phyloP scores from a whole-genome alignment of 164 flowering plant genomes.

The Umbilicus rupestris region DNA sequence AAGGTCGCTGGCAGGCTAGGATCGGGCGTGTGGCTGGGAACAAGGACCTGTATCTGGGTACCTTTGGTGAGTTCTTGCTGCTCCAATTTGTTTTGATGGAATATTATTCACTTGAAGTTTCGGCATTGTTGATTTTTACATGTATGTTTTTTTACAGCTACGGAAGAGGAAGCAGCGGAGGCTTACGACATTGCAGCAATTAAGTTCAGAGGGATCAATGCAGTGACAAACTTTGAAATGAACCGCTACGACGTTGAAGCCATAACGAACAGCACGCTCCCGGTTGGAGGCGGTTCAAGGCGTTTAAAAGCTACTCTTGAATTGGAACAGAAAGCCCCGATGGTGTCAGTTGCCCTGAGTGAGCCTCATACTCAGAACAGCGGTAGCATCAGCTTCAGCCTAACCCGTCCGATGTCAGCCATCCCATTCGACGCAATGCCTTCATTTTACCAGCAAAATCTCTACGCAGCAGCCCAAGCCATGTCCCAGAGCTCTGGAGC shows the following conservation, averaged over 20 bases:
- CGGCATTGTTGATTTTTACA: not conserved
- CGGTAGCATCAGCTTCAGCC: slow-evolving; percentile 28
- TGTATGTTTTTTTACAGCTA: slow-evolving; percentile 25
- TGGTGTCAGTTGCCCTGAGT: not conserved
- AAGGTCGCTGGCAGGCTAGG: slow-evolving; percentile 93
- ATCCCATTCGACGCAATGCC: slow-evolving; percentile 31
- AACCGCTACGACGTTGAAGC: slow-evolving; percentile 70
- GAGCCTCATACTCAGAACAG: slow-evolving; percentile 23
- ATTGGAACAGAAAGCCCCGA: slow-evolving; percentile 29
- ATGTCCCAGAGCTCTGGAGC: slow-evolving; percentile 13
- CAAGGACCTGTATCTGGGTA: slow-evolving; percentile 82
- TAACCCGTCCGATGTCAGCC: slow-evolving; percentile 21
- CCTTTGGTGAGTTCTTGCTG: slow-evolving; percentile 42
- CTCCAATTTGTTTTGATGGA: not conserved
- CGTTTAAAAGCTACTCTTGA: slow-evolving; percentile 57
- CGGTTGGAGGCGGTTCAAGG: slow-evolving; percentile 69
- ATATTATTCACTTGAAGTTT: not conserved
- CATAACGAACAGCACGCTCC: slow-evolving; percentile 56
- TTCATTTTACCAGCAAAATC: slow-evolving; percentile 35
- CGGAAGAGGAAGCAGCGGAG: slow-evolving; percentile 92
- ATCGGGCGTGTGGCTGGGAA: slow-evolving; percentile 89
- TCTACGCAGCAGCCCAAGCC: slow-evolving; percentile 14
- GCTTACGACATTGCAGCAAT: slow-evolving; percentile 91
- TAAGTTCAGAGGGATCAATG: slow-evolving; percentile 71
- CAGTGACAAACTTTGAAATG: slow-evolving; percentile 87